Conservation (phyloP, 176 grass and related monocot genomes). For the Aegilops sharonensis region DNA sequence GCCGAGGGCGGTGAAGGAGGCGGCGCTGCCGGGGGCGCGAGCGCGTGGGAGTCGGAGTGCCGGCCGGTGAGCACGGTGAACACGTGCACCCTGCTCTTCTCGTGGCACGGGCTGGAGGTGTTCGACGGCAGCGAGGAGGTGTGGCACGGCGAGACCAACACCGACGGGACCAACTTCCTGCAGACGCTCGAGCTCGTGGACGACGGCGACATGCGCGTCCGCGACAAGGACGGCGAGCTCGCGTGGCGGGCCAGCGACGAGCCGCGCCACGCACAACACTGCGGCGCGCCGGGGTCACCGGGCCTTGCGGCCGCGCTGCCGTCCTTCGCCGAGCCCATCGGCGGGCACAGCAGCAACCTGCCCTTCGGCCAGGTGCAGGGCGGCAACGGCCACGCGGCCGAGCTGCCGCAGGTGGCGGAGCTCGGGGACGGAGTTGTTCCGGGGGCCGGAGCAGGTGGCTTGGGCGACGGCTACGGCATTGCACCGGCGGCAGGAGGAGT, state of each 20-base stretch:
- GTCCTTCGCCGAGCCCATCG: slow-evolving; percentile 65
- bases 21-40: slow-evolving; percentile 11
- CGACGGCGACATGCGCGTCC: slow-evolving; percentile 87
- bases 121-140: slow-evolving; percentile 75
- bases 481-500: too few species aligned
- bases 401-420: slow-evolving; percentile 36
- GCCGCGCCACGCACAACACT: slow-evolving; percentile 52
- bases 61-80: slow-evolving; percentile 68
- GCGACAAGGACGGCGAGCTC: slow-evolving; percentile 84
- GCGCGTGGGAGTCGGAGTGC: slow-evolving; percentile 91
- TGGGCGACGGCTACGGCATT: too few species aligned
- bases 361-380: slow-evolving; percentile 46
- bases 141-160: slow-evolving; percentile 62
- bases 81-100: slow-evolving; percentile 73
- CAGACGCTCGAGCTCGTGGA: slow-evolving; percentile 78
- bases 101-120: slow-evolving; percentile 72
- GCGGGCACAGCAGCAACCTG: slow-evolving; percentile 35
- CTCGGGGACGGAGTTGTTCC: neutral
- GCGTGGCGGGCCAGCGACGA: slow-evolving; percentile 84
- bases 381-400: slow-evolving; percentile 24
- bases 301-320: slow-evolving; percentile 53
- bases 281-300: slow-evolving; percentile 62
- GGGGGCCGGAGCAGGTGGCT: neutral
- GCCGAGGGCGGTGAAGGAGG: neutral
- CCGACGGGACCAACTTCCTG: slow-evolving; percentile 64